Evolutionary conservation across 257 asterid species (phyloP), one percentile per base, ranked within the genome.

Genomic region (Petrea volubilis): DNA sequence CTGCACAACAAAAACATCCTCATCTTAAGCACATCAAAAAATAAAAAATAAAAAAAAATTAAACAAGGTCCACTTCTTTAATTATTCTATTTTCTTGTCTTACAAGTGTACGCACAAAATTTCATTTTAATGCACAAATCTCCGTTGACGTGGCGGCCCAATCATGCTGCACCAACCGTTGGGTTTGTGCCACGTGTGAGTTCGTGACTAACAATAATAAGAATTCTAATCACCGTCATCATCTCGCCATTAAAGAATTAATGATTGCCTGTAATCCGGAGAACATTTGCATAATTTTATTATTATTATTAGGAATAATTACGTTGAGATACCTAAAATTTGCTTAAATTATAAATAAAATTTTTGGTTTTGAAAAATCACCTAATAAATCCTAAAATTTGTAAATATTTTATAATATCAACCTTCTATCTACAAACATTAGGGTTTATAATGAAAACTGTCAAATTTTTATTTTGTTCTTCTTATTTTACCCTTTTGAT

Each of bases 141-240:
- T 29, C 49, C 24, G 60, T 27, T 74, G 77, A 77, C 72, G 64
- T 73, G 87, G 77, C 73, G 40, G 76, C 64, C 77, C 68, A 63
- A 73, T 82, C 76, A 77, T 57, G 17, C 66, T 55, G 4, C 56
- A 43, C 5, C 12, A 33, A 44, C 31, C 44, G 34, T 25, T 74
- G 17, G 33, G 25, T n/a, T 46, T 15, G 15, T 29, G 67, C 71
- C 70, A 72, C 36, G 79, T 80, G 38, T 41, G 15, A 29, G 65
- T 4, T 9, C 17, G 25, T 53, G 28, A 51, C 33, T 38, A 8
- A 23, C 41, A 60, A 43, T 50, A 3, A 36, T 10, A 8, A 12
- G 10, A 18, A 64, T 44, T 24, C 31, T 7, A 53, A 64, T 73
- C 50, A 52, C 71, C 41, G 60, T 63, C 71, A 28, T 17, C 31